Evolutionary conservation across 306 rosid genomes (phyloP), one percentile per base, ranked within the genome.

Genomic region (Notholithocarpus densiflorus): DNA sequence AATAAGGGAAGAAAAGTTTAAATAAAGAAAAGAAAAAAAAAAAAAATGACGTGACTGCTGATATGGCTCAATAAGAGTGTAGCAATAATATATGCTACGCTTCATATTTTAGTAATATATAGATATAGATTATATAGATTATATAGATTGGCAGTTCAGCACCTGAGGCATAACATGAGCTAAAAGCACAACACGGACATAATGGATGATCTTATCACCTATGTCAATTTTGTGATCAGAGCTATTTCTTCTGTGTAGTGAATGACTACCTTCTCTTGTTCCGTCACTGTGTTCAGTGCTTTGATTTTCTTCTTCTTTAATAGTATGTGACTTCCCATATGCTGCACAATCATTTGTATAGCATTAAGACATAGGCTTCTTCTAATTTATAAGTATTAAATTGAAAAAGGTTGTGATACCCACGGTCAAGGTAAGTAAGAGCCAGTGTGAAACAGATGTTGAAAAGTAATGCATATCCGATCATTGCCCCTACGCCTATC

Each of bases 401-500:
- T 43, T 26, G n/a, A 14, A 56, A 66, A 53, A 9, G 72, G 26
- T 20, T 13, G 52, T 88, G 82, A 84, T 57, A 69, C 85, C 73
- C 77, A 92, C 97, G 82, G 66, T 81, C 77, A 64, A 92, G 89
- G 48, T 52, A 89, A 19, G 90, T 53, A 55, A 92, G 88, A 43
- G 95, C 85, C 15, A 92, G 24, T 72, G 84, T 75, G 84, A 60
- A 90, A 40, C 77, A 29, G 45, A 78, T 26, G 87, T 90, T 92
- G 83, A 87, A 84, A 6, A 92, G 62, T 62, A 89, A 18, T 27
- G 68, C 19, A 69, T 72, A 89, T 55, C 93, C 97, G 2, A 86
- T 56, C 82, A 92, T 4, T 71, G 86, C 97, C 14, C 84, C 97
- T 24, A 48, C 75, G 26, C 93, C 94, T 53, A 92, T 82, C 97